A percentile compares a stretch with the other conserved stretches of the same genome.
phyloP scores from a whole-genome alignment of 2,329 filamentous ascomycete species.

The Cladophialophora chaetospira region DNA sequence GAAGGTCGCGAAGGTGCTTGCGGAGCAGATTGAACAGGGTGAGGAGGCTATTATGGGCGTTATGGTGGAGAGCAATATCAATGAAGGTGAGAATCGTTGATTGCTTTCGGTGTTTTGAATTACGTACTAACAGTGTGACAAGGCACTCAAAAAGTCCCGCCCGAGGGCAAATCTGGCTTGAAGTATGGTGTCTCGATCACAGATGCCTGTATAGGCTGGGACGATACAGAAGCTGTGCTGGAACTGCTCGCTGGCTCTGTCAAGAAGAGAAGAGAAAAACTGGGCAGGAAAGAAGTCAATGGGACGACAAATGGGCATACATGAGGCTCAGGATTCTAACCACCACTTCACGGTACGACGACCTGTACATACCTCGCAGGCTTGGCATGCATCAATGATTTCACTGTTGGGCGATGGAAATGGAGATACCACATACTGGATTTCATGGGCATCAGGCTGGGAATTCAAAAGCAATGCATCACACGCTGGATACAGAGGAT shows the following conservation, averaged over 20 bases:
- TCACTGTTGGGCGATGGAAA: no score
- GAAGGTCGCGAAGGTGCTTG: slow-evolving; percentile 79
- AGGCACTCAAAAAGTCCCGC: slow-evolving; percentile 40
- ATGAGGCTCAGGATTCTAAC: not conserved
- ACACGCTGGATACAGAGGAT: no score
- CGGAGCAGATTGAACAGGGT: slow-evolving; percentile 82
- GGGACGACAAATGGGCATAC: slow-evolving; percentile 18
- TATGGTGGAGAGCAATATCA: slow-evolving; percentile 98
- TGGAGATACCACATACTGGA: no score
- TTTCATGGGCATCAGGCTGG: no score
- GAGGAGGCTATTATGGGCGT: slow-evolving; percentile 90
- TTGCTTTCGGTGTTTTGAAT: slow-evolving; percentile 37
- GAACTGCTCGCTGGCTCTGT: slow-evolving; percentile 78
- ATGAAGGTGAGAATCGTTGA: slow-evolving; percentile 85
- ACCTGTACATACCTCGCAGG: no score
- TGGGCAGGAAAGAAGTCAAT: slow-evolving; percentile 20
- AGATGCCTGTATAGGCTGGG: slow-evolving; percentile 79
- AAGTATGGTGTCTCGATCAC: slow-evolving; percentile 40
- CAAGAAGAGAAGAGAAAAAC: slow-evolving; percentile 65
- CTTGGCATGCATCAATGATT: no score
- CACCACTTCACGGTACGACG: not conserved
- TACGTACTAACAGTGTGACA: not conserved
- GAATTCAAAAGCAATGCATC: no score
- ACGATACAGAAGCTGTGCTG: slow-evolving; percentile 79
- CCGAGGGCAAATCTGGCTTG: slow-evolving; percentile 37